A percentile compares a stretch with the other conserved stretches of the same genome.
phyloP scores from a whole-genome alignment of 2,329 filamentous ascomycete species.

The Fusarium odoratissimum region DNA sequence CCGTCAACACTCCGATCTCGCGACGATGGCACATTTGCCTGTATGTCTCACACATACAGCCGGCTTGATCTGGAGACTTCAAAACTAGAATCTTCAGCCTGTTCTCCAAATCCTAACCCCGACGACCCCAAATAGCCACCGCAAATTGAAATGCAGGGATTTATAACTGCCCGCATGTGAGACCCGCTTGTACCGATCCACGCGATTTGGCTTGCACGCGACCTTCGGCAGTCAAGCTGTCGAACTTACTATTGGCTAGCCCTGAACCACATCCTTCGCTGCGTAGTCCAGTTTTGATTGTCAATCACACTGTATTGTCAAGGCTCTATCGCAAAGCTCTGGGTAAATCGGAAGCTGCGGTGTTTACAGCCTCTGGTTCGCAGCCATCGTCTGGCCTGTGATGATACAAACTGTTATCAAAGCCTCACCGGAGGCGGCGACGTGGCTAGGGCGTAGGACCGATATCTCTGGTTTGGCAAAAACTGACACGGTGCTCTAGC shows the following conservation, averaged over 20 bases:
- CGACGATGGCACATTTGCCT: conserved; percentile 1
- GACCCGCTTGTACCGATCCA: conserved; percentile 44
- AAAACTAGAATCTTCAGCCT: conserved; percentile 15
- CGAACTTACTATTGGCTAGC: conserved; percentile 16
- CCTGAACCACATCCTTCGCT: conserved; percentile 3
- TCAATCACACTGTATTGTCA: conserved; percentile 6
- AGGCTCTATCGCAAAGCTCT: background rate
- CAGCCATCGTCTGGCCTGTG: background rate
- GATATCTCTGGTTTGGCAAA: conserved; percentile 33
- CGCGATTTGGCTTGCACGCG: conserved; percentile 46
- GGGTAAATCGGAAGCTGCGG: background rate
- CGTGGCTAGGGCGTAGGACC: conserved; percentile 35
- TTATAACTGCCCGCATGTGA: conserved; percentile 32
- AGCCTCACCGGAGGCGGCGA: conserved; percentile 34
- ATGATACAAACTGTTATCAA: conserved; percentile 22
- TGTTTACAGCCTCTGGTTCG: background rate
- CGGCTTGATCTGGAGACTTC: background rate
- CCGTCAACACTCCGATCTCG: background rate
- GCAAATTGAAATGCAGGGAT: conserved; percentile 45
- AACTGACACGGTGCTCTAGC: conserved; percentile 26
- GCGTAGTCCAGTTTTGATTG: background rate
- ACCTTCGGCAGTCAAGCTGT: conserved; percentile 43
- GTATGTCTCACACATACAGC: conserved; percentile 17
- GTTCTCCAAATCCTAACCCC: conserved; percentile 26
- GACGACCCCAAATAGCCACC: conserved; percentile 31